A percentile compares a stretch with the other conserved stretches of the same genome.
phyloP scores from a whole-genome alignment of 2,329 filamentous ascomycete genomes.

The Trichoderma polysporum region DNA sequence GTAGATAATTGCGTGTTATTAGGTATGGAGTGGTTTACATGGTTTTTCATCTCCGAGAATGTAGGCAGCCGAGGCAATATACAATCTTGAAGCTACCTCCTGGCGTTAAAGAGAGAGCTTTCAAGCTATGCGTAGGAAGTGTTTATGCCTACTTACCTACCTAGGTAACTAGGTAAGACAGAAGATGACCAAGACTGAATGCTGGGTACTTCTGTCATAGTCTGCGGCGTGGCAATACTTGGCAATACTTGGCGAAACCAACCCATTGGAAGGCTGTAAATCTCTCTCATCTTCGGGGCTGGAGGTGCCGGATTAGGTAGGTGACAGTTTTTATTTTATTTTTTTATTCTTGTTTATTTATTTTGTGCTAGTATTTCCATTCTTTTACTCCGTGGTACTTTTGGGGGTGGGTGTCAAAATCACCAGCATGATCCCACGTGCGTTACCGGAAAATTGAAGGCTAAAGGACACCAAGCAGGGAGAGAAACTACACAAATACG shows the following conservation, averaged over 20 bases:
- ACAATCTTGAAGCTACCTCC: too few relatives aligned
- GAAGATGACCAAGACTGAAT: not conserved
- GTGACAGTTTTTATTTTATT: not conserved
- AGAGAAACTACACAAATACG: not conserved
- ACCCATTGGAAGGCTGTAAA: not conserved
- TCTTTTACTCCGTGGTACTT: not conserved
- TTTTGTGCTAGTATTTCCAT: not conserved
- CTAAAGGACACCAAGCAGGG: not conserved
- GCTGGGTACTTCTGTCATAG: not conserved
- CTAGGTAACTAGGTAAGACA: too few relatives aligned
- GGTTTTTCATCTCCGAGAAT: too few relatives aligned
- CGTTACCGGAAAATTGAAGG: not conserved
- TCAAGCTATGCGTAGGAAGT: too few relatives aligned
- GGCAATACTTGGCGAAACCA: not conserved
- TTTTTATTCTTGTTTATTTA: not conserved
- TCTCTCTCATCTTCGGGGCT: not conserved
- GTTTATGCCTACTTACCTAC: not conserved
- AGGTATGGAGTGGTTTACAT: too few relatives aligned
- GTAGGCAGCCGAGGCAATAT: too few relatives aligned
- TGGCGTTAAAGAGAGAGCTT: too few relatives aligned
- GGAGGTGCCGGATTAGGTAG: constrained; percentile 5
- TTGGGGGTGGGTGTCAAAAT: not conserved
- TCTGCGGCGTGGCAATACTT: not conserved
- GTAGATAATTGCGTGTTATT: too few relatives aligned
- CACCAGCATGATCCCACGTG: not conserved